Evolutionary conservation across 2,329 filamentous ascomycete genomes (phyloP).

Genomic region (Claviceps purpurea): DNA sequence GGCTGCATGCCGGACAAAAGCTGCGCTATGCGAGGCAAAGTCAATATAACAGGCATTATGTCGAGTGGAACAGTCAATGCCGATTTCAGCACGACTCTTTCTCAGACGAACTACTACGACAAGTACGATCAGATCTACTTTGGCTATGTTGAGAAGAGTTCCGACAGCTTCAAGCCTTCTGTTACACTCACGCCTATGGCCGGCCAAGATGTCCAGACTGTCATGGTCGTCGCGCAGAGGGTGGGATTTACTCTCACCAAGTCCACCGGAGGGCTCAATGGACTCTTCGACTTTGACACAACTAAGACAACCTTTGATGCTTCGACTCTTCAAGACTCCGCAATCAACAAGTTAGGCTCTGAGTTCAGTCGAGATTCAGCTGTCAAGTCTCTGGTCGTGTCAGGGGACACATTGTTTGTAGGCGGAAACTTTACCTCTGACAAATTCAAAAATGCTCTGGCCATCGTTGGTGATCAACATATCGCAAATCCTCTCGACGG

Average conservation of each 20-base stretch:
- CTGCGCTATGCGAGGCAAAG: constrained; percentile 62
- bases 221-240: constrained; percentile 80
- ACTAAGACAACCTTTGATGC: constrained; percentile 35
- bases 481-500: constrained; percentile 49
- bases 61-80: constrained; percentile 31
- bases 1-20: constrained; percentile 72
- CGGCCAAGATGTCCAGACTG: constrained; percentile 44
- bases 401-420: constrained; percentile 55
- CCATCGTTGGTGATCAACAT: constrained; percentile 47
- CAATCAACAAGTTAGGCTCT: constrained; percentile 63
- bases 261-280: constrained; percentile 71
- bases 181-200: constrained; percentile 62
- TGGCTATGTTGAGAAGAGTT: constrained; percentile 67
- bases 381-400: constrained; percentile 54
- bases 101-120: constrained; percentile 89
- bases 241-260: constrained; percentile 65
- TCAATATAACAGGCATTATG: constrained; percentile 68
- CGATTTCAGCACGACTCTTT: constrained; percentile 50
- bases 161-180: constrained; percentile 59
- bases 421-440: constrained; percentile 72
- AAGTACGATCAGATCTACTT: constrained; percentile 92
- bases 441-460: constrained; percentile 62
- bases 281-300: constrained; percentile 80
- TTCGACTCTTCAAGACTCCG: constrained; percentile 54
- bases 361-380: constrained; percentile 53